Evolutionary conservation across 1,284 basidiomycete genomes (phyloP), one percentile per base, ranked within the genome.

Genomic region (Naganishia albida): DNA sequence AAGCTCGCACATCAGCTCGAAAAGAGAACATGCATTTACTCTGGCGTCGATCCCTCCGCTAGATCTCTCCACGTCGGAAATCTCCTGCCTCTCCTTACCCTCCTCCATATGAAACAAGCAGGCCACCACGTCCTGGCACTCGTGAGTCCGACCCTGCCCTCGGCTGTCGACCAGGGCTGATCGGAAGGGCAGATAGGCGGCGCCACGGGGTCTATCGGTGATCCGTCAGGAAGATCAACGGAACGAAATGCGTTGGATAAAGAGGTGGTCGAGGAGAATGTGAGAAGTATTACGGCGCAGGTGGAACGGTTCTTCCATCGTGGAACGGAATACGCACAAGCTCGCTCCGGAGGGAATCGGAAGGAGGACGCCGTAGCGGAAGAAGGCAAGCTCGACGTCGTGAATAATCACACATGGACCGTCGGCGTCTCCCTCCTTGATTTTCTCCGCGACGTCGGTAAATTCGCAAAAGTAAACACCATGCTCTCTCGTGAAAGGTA

Each of bases 141-240:
- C 26, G 91, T 92, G 76, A 78, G 86, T 77, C 13, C 15, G n/a
- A n/a, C n/a, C 6, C 42, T 39, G 26, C 25, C 44, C 7, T n/a
- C n/a, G 7, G 10, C 3, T 26, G 16, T 8, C 25, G n/a, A 44
- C n/a, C 1, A 16, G 39, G 44, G 16, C 46, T 4, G 1, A 52
- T 62, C 70, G 59, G 71, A 34, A 1, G 12, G n/a, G 2, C 72
- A 97, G 93, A 89, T 97, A 75, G 95, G 95, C 40, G 94, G 94
- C 0, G 95, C 93, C 1, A 98, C 96, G 0, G 96, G 93, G 2
- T 85, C 89, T n/a, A 89, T 99, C 39, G 96, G 96, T 7, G 96
- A 99, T 75, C 96, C 96, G 1, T 93, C 92, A 0, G 96, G 96
- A 0, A 84, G 94, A 34, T 84, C 85, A 1, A 87, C 87, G 0